These are phyloP conservation scores for Iberis pinnata DNA, from an alignment of 345 rosid species.

Conservation along the genomic window DNA sequence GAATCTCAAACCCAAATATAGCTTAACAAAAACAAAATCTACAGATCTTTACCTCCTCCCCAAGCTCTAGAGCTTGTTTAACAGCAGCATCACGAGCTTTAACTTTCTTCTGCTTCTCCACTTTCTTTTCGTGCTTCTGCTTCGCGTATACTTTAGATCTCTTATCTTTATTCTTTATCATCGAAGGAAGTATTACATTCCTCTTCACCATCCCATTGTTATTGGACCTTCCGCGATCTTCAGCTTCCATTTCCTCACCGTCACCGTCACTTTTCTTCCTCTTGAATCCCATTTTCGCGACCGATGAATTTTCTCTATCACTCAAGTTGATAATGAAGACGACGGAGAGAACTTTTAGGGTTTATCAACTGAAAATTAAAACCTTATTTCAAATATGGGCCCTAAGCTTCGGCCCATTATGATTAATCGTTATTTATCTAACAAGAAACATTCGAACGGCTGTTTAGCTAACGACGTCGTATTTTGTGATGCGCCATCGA, in stretches of 20 bases:
- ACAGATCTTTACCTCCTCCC: constrained; percentile 59
- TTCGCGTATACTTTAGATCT: constrained; percentile 72
- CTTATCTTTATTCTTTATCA: constrained; percentile 91
- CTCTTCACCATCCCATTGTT: constrained; percentile 27
- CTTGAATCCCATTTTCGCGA: constrained; percentile 40
- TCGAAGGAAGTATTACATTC: constrained; percentile 69
- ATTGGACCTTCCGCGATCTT: constrained; percentile 3
- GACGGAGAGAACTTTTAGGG: too few species aligned
- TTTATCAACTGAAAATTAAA: too few species aligned
- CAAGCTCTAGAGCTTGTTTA: constrained; percentile 80
- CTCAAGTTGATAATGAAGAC: too few species aligned
- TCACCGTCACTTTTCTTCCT: constrained; percentile 35
- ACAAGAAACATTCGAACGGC: too few species aligned
- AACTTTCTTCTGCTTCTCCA: constrained; percentile 80
- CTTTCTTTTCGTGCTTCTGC: constrained; percentile 70
- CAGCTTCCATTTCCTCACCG: constrained; percentile 28
- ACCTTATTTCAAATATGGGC: too few species aligned
- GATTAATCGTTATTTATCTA: too few species aligned
- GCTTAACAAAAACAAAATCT: not conserved
- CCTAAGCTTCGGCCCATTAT: too few species aligned
- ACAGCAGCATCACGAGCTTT: constrained; percentile 72
- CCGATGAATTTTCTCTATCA: not conserved
- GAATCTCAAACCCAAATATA: not conserved
- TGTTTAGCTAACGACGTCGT: too few species aligned
- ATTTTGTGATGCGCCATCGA: constrained; percentile 29